These are phyloP conservation scores for Fusarium verticillioides DNA, from an alignment of 2,329 filamentous ascomycete genomes.

Conservation along the genomic window DNA sequence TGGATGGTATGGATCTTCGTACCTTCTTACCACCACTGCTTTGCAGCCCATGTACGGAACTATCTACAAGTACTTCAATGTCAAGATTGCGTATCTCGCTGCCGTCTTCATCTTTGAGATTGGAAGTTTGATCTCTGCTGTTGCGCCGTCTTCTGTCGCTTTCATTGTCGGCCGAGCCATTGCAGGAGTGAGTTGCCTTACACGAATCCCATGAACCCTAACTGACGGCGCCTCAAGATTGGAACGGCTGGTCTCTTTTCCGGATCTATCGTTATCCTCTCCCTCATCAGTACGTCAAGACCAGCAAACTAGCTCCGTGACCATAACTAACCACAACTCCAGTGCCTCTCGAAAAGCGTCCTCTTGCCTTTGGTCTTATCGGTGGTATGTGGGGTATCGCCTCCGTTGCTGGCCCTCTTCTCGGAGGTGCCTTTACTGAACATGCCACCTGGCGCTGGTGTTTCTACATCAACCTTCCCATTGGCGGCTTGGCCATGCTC, in stretches of 20 bases:
- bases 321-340: neutral
- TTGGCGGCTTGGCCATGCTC: slow-evolving; percentile 59
- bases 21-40: slow-evolving; percentile 61
- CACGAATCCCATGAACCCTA: neutral
- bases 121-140: slow-evolving; percentile 57
- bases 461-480: slow-evolving; percentile 60
- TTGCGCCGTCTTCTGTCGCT: slow-evolving; percentile 57
- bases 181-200: slow-evolving; percentile 53
- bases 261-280: slow-evolving; percentile 61
- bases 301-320: neutral
- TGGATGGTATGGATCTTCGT: slow-evolving; percentile 63
- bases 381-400: slow-evolving; percentile 68
- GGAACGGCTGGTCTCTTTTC: slow-evolving; percentile 63
- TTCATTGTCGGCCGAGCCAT: slow-evolving; percentile 65
- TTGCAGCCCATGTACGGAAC: slow-evolving; percentile 62
- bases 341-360: slow-evolving; percentile 65
- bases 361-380: slow-evolving; percentile 64
- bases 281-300: slow-evolving; percentile 50
- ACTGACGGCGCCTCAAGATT: slow-evolving; percentile 46
- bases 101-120: slow-evolving; percentile 58
- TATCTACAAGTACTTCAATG: slow-evolving; percentile 61
- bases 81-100: slow-evolving; percentile 58
- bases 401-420: slow-evolving; percentile 60
- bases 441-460: slow-evolving; percentile 64
- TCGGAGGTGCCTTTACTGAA: slow-evolving; percentile 63